These are phyloP conservation scores for Mortierella hygrophila DNA, from an alignment of 192 early-diverging fungal species.

Conservation along the genomic window DNA sequence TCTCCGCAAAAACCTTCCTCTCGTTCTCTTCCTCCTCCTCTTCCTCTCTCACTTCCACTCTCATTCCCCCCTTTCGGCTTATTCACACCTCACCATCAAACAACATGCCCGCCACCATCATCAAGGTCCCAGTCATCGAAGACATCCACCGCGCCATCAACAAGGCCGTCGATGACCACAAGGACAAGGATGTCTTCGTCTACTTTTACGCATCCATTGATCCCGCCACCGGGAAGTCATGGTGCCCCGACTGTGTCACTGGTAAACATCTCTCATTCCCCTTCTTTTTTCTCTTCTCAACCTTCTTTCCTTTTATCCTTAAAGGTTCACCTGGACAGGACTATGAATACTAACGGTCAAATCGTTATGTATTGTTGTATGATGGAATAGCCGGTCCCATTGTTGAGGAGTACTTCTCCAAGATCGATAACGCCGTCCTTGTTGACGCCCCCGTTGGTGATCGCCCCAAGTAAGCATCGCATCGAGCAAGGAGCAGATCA, in stretches of 20 bases:
- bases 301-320: neutral
- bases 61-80: neutral
- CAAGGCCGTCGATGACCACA: slow-evolving; percentile 33
- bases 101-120: slow-evolving; percentile 46
- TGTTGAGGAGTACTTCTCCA: slow-evolving; percentile 30
- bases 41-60: neutral
- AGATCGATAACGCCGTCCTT: slow-evolving; percentile 40
- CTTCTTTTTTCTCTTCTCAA: neutral
- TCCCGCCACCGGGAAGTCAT: slow-evolving; percentile 58
- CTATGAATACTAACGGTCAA: neutral
- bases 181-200: slow-evolving; percentile 41
- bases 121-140: slow-evolving; percentile 28
- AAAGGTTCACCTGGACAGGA: neutral
- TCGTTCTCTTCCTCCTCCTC: neutral
- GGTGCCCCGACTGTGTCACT: slow-evolving; percentile 59
- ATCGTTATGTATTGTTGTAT: neutral
- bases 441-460: slow-evolving; percentile 40
- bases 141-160: slow-evolving; percentile 26
- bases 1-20: slow-evolving; percentile 1
- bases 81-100: neutral
- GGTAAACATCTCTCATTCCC: slow-evolving; percentile 18
- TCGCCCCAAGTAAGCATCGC: slow-evolving; percentile 44
- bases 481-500: neutral
- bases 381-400: slow-evolving; percentile 28
- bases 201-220: slow-evolving; percentile 44